Base-by-base conservation (phyloP, 2,329 filamentous ascomycete genomes). In the Hymenotorrendiella dingleyae region DNA sequence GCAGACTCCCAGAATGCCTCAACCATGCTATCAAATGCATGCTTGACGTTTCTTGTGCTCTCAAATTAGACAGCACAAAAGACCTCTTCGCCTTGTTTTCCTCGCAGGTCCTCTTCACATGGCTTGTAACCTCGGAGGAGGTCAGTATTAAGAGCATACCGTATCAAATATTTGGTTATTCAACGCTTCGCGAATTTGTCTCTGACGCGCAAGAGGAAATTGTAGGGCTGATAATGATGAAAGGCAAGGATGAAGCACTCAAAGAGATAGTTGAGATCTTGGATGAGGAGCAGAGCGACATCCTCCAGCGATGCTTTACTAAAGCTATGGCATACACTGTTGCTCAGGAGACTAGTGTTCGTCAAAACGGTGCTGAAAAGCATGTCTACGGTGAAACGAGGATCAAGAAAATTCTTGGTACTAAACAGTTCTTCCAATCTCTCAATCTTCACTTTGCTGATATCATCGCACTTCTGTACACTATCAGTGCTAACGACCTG, bases 21-120 rank as follows among this genome's bases (percentile, higher is more conserved):
- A 67, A 71, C 16, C 84, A 96, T 64, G 90, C 91, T 1, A 77
- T 76, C 42, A 74, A 74, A 39, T 94, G 87, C 54, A 70, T 96
- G 32, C 61, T 64, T 4, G 70, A 74, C 10, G 80, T 96, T 23
- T 79, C 90, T 4, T 65, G 62, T 10, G 71, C 74, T 0, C 73
- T 96, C 24, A 66, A 72, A 0, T 72, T 97, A 17, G 64, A 72
- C 19, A 78, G 79, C 33, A 72, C 88, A 0, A 78, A 73, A 53
- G 75, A 82, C 24, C 67, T 99, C 1, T 96, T 98, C 58, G 70
- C 71, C 5, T 69, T 97, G 0, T 98, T 97, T 59, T 82, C 87
- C 6, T 81, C 90, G 2, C 93, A 98, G 57, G 72, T 98, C 6
- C 69, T 97, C 3, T 95, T 87, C 59, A 95, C 89, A 0, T 98